Evolutionary conservation across 2,329 filamentous ascomycete species (phyloP).

Genomic region (Thelonectria olida): DNA sequence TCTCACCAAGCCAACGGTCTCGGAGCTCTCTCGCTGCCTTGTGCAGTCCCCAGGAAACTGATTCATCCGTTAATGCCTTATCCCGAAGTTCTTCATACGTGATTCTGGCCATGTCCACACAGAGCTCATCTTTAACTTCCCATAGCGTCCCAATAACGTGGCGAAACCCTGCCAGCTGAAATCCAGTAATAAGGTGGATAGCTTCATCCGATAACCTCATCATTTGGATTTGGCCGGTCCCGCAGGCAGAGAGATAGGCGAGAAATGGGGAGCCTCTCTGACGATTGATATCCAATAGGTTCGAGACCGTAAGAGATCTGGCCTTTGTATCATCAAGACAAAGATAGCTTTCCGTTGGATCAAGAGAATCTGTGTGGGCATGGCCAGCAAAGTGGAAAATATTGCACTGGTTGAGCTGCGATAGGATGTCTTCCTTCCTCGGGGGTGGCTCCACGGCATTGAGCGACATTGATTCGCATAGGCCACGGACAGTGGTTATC

Average conservation of each 20-base stretch:
- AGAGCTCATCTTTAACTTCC: neutral
- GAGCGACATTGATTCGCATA: constrained; percentile 14
- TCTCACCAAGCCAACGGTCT: neutral
- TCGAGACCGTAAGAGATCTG: constrained; percentile 19
- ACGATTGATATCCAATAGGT: constrained; percentile 29
- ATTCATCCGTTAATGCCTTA: neutral
- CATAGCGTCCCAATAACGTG: neutral
- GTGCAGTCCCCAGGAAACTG: neutral
- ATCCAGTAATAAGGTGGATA: neutral
- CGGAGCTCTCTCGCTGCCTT: neutral
- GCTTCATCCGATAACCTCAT: constrained; percentile 45
- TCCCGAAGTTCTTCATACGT: neutral
- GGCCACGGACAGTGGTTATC: neutral
- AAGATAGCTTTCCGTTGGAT: constrained; percentile 25
- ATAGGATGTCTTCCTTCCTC: constrained; percentile 35
- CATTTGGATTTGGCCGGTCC: constrained; percentile 39
- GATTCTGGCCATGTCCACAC: neutral
- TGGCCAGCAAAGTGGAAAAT: constrained; percentile 56
- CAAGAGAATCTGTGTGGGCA: constrained; percentile 23
- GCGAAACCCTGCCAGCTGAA: neutral
- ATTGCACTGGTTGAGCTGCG: constrained; percentile 34
- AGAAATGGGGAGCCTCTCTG: constrained; percentile 39
- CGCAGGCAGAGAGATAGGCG: constrained; percentile 51
- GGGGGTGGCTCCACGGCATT: neutral
- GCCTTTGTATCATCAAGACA: constrained; percentile 12